Evolutionary conservation across 169 alveolate genomes (phyloP), one percentile per base, ranked within the genome.

Genomic region (Eimeria falciformis): DNA sequence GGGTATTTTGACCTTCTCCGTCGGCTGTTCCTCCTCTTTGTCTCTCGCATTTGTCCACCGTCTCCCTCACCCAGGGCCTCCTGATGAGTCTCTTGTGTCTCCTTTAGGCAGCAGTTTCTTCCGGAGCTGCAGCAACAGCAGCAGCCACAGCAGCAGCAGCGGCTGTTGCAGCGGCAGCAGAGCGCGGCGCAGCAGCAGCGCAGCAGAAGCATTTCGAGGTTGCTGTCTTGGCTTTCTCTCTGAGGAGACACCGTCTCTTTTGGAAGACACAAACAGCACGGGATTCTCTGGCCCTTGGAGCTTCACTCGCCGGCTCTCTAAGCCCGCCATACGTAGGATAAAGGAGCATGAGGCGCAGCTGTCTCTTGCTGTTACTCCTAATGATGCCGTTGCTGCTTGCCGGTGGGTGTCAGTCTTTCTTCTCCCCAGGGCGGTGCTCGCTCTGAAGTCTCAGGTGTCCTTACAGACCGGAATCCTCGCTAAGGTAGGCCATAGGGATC

Each of bases 341-440:
- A 58, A 58, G 25, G 71, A 58, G 25, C 29, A 58, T 5, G 71
- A 58, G 25, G 25, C 29, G 5, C 71, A 58, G 25, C 25, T 58
- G 71, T 58, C 71, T 58, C 62, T 58, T n/a, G 71, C 71, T 14
- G 71, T 21, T 9, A 27, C 71, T 14, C 9, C 71, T 27, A 58
- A 58, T n/a, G 71, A 58, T 58, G 71, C 71, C 5, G 71, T 21
- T n/a, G 71, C 27, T 9, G 71, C 71, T 14, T 58, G 71, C 71
- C 11, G 25, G 27, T 58, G 71, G 71, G 71, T n/a, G 29, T 14
- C 25, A 5, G 71, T 21, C 25, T 58, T 58, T 58, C 29, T 21
- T n/a, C 9, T 21, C 7, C 71, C 71, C 5, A 14, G 71, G 7
- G 71, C 71, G 5, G 71, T 58, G 7, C 9, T 58, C 25, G 58